phyloP scores from a whole-genome alignment of 2,329 filamentous ascomycete genomes.

The Colletotrichum sp. region DNA sequence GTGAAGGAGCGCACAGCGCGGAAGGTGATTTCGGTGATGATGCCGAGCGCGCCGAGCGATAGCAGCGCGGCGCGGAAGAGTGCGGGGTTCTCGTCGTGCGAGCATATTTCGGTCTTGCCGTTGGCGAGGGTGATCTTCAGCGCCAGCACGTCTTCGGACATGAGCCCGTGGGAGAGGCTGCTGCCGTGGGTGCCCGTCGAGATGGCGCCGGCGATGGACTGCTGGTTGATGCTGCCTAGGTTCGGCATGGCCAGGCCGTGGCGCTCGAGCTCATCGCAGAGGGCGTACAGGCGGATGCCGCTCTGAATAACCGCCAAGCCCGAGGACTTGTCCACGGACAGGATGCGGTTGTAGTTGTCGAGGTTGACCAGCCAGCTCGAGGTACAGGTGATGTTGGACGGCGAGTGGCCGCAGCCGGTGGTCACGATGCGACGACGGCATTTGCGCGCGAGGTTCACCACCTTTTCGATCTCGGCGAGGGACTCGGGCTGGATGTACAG shows the following conservation, averaged over 20 bases:
- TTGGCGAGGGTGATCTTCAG: conserved; percentile 84
- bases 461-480: conserved; percentile 81
- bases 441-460: conserved; percentile 78
- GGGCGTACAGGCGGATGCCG: conserved; percentile 81
- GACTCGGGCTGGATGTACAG: conserved; percentile 87
- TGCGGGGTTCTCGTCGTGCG: conserved; percentile 70
- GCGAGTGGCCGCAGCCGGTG: conserved; percentile 91
- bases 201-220: conserved; percentile 91
- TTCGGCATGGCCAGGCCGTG: conserved; percentile 87
- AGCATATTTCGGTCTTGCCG: conserved; percentile 75
- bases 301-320: conserved; percentile 79
- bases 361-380: conserved; percentile 95
- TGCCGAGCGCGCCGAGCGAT: conserved; percentile 87
- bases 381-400: conserved; percentile 89
- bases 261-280: conserved; percentile 76
- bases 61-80: conserved; percentile 89
- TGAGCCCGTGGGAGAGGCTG: conserved; percentile 80
- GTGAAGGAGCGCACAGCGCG: conserved; percentile 80
- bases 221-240: conserved; percentile 92
- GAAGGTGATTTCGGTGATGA: conserved; percentile 89
- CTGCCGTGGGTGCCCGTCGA: conserved; percentile 94
- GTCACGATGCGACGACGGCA: conserved; percentile 84
- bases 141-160: conserved; percentile 78
- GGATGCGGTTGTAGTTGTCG: conserved; percentile 77
- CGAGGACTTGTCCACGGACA: conserved; percentile 70